Percentiles rank a stretch among this genome's conserved stretches.
These are phyloP conservation scores for Zangia roseola DNA, from an alignment of 768 basidiomycete species.

Conservation along the genomic window DNA sequence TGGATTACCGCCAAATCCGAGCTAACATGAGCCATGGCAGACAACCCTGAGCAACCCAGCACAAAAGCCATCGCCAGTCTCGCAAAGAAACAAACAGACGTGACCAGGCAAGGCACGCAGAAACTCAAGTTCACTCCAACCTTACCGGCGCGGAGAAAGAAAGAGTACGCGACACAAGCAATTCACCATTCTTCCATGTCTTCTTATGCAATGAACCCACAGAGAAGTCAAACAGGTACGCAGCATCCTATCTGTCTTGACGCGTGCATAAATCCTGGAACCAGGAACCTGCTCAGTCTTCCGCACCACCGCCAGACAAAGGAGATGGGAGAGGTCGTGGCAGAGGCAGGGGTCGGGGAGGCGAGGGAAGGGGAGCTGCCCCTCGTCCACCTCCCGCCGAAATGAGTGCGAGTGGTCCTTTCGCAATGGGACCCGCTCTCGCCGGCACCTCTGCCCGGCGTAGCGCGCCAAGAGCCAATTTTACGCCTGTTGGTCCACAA, in stretches of 20 bases:
- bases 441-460: slow-evolving; percentile 54
- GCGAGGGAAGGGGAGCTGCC: slow-evolving; percentile 47
- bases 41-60: slow-evolving; percentile 17
- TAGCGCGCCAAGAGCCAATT: slow-evolving; percentile 53
- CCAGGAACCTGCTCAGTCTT: slow-evolving; percentile 48
- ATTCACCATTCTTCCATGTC: neutral
- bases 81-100: slow-evolving; percentile 67
- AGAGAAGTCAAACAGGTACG: slow-evolving; percentile 69
- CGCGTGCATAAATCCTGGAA: slow-evolving; percentile 6
- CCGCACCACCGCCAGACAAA: slow-evolving; percentile 32
- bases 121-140: slow-evolving; percentile 82
- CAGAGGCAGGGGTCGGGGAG: slow-evolving; percentile 51
- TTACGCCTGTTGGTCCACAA: slow-evolving; percentile 48
- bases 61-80: slow-evolving; percentile 75
- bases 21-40: slow-evolving; percentile 13
- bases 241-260: slow-evolving; percentile 1
- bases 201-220: slow-evolving; percentile 17
- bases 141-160: slow-evolving; percentile 71
- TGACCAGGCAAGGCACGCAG: slow-evolving; percentile 70
- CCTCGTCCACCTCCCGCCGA: slow-evolving; percentile 52
- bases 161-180: slow-evolving; percentile 57
- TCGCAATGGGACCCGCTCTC: slow-evolving; percentile 81
- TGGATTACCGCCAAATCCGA: no score
- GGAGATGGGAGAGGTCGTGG: slow-evolving; percentile 50
- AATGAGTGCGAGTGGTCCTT: slow-evolving; percentile 86